These are phyloP conservation scores for Stephanodiscus minutulus DNA, from an alignment of 108 stramenopile species.

Conservation along the genomic window DNA sequence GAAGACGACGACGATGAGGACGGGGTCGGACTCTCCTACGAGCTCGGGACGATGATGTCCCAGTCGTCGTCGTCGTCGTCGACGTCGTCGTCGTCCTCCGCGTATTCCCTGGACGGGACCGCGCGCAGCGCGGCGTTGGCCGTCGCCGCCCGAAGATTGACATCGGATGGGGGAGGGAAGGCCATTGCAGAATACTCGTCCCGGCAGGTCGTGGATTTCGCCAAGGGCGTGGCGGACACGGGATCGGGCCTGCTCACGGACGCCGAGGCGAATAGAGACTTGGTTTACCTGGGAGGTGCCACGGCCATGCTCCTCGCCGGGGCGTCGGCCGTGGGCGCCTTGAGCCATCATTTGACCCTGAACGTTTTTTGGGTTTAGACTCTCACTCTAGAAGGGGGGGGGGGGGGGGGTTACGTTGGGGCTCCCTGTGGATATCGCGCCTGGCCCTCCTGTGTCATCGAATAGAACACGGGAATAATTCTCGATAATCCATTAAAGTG, in stretches of 20 bases:
- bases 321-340: conserved; percentile 68
- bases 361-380: conserved; percentile 88
- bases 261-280: conserved; percentile 33
- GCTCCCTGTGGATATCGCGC: no score
- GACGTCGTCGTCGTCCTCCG: conserved; percentile 19
- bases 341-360: conserved; percentile 88
- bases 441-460: no score
- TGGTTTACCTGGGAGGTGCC: conserved; percentile 60
- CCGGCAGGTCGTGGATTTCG: conserved; percentile 9
- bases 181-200: conserved; percentile 2
- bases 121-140: conserved; percentile 23
- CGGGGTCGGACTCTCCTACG: conserved; percentile 50
- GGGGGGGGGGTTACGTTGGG: not conserved
- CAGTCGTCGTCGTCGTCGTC: conserved; percentile 22
- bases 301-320: conserved; percentile 70
- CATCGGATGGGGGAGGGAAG: not conserved
- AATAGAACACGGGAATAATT: no score
- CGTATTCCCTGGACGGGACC: conserved; percentile 38
- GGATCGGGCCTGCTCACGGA: conserved; percentile 28
- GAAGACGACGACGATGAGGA: not conserved
- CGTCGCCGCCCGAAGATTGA: not conserved
- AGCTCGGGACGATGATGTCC: conserved; percentile 57
- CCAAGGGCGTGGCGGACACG: conserved; percentile 18
- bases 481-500: no score
- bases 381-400: not conserved